phyloP scores from a whole-genome alignment of 129 eudicot species.

The Rutidosis leptorrhynchoides region DNA sequence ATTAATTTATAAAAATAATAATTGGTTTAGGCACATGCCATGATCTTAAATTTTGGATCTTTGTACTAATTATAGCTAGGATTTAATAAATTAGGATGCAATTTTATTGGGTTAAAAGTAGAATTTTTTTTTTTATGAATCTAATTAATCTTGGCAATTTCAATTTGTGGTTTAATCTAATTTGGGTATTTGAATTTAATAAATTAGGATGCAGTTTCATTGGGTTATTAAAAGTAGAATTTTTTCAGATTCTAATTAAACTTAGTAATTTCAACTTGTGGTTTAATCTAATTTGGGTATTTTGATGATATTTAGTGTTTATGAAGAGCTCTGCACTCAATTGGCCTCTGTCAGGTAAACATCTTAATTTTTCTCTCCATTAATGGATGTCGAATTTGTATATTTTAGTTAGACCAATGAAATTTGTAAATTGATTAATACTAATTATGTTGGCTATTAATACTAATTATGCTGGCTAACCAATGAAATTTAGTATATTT shows the following conservation, averaged over 20 bases:
- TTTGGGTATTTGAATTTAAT: constrained; percentile 28
- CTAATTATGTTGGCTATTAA: constrained; percentile 23
- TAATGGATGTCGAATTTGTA: constrained; percentile 21
- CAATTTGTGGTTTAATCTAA: constrained; percentile 10
- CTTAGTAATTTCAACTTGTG: no score
- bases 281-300: no score
- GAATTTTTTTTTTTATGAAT: neutral
- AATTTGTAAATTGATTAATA: neutral
- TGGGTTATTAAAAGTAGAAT: no score
- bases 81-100: neutral
- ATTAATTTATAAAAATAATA: neutral
- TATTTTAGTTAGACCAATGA: constrained; percentile 16
- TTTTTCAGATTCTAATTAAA: no score
- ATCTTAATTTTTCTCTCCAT: constrained; percentile 18
- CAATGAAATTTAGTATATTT: no score
- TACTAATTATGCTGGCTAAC: no score
- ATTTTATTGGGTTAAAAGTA: neutral
- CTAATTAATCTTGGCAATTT: constrained; percentile 10
- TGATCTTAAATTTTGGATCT: constrained; percentile 14
- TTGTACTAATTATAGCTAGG: constrained; percentile 14
- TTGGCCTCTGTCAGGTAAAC: constrained; percentile 55
- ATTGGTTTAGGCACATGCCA: neutral
- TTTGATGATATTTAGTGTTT: constrained; percentile 32
- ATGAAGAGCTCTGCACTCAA: constrained; percentile 36
- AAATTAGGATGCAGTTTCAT: no score